Evolutionary conservation across 345 rosid species (phyloP).

Genomic region (Syzygium jambos): DNA sequence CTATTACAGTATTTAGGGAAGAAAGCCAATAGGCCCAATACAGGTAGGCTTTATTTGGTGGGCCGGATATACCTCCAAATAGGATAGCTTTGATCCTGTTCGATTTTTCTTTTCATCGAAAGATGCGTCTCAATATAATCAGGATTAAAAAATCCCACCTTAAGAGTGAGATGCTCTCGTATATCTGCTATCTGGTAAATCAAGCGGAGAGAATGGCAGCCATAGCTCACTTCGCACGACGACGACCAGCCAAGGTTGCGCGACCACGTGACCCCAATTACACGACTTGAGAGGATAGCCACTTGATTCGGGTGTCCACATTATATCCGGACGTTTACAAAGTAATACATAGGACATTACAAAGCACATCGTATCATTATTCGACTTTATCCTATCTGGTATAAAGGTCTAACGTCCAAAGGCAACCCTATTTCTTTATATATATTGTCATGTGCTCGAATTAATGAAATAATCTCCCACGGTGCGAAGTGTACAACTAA

Average conservation of each 20-base stretch:
- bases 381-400: background rate
- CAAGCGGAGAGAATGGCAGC: background rate
- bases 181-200: background rate
- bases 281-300: background rate
- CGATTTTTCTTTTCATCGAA: background rate
- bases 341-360: background rate
- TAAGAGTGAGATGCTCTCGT: background rate
- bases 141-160: background rate
- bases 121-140: background rate
- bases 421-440: background rate
- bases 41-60: background rate
- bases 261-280: background rate
- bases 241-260: background rate
- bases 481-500: background rate
- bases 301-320: background rate
- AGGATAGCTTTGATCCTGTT: background rate
- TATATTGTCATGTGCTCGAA: background rate
- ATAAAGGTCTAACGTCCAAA: background rate
- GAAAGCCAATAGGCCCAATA: background rate
- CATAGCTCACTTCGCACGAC: background rate
- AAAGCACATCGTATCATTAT: background rate
- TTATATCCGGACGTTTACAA: background rate
- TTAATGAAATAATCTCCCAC: background rate
- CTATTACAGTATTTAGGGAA: background rate
- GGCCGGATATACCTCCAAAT: background rate